Conservation (phyloP, 2,329 filamentous ascomycete species). For the Beauveria asiatica region DNA sequence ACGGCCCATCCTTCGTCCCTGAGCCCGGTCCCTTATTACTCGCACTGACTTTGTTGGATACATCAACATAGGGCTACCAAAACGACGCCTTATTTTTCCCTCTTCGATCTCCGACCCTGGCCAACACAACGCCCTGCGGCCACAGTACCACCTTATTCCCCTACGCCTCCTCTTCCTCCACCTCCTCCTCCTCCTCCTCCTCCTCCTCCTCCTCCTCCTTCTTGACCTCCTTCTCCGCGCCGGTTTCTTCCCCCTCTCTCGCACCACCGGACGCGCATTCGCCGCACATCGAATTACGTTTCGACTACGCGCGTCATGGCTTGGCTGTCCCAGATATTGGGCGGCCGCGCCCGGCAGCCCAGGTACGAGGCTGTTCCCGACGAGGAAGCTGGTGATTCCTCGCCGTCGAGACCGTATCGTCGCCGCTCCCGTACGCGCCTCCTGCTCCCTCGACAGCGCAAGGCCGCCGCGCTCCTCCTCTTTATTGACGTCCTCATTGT, state of each 20-base stretch:
- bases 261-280: neutral
- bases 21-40: neutral
- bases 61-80: conserved; percentile 1
- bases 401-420: conserved; percentile 4
- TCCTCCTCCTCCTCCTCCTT: neutral
- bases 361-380: conserved; percentile 4
- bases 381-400: conserved; percentile 3
- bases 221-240: neutral
- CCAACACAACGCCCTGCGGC: neutral
- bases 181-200: neutral
- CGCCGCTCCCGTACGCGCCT: conserved; percentile 8
- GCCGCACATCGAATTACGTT: neutral
- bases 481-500: conserved; percentile 56
- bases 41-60: neutral
- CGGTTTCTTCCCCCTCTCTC: neutral
- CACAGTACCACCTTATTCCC: neutral
- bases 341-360: neutral
- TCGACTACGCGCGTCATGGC: conserved; percentile 7
- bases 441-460: conserved; percentile 10
- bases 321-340: conserved; percentile 3
- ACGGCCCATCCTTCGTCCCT: neutral
- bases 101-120: neutral
- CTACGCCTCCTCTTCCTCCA: neutral
- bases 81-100: conserved; percentile 2
- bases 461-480: conserved; percentile 45